phyloP scores from a whole-genome alignment of 306 rosid genomes.

The Begonia loranthoides region DNA sequence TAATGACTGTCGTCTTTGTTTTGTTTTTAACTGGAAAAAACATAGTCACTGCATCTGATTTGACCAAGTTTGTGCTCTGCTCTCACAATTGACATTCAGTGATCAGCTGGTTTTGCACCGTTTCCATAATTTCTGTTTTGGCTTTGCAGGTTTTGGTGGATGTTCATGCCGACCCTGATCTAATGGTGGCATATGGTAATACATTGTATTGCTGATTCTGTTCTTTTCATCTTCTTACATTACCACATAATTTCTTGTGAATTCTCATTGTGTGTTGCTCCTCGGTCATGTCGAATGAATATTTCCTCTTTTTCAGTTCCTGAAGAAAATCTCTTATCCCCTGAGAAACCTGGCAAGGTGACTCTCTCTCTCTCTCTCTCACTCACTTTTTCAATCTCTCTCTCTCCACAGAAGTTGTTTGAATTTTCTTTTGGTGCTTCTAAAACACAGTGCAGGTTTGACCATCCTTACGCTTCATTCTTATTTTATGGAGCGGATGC shows the following conservation, averaged over 20 bases:
- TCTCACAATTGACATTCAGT: not conserved
- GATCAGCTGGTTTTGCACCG: not conserved
- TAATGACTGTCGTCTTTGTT: no score
- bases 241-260: no score
- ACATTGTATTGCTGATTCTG: no score
- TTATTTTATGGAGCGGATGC: constrained; percentile 82
- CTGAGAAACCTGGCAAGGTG: constrained; percentile 60
- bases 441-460: constrained; percentile 47
- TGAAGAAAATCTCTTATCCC: constrained; percentile 67
- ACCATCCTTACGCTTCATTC: constrained; percentile 80
- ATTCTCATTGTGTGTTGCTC: no score
- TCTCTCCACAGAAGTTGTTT: no score
- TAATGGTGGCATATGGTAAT: constrained; percentile 84
- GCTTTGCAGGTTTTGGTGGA: constrained; percentile 68
- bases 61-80: not conserved
- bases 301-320: constrained; percentile 47
- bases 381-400: not conserved
- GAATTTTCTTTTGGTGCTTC: no score
- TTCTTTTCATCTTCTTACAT: no score
- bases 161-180: constrained; percentile 65
- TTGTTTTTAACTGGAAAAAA: not conserved
- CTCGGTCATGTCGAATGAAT: no score
- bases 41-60: not conserved
- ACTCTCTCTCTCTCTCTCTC: constrained; percentile 4
- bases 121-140: constrained; percentile 7